Percentiles rank a stretch among this genome's conserved stretches.
Evolutionary conservation across 441 rosid species (phyloP).

Genomic region (Adansonia gregorii): DNA sequence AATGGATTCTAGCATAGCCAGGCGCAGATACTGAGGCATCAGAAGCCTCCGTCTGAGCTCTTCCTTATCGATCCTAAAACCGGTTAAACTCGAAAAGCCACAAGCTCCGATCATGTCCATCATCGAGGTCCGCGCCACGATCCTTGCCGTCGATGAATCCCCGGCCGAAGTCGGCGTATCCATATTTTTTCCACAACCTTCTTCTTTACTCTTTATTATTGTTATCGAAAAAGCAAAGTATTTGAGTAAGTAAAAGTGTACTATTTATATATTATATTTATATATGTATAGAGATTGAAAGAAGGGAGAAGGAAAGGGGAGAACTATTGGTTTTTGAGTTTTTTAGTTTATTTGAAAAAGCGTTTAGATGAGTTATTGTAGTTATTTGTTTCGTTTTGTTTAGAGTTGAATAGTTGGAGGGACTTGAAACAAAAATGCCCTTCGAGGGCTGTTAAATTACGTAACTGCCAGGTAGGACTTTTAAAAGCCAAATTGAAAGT

Average conservation of each 20-base stretch:
- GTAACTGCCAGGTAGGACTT: background rate
- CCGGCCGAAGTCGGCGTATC: slow-evolving; percentile 51
- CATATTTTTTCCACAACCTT: slow-evolving; percentile 29
- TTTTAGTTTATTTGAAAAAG: background rate
- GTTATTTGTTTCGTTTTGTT: too few species aligned
- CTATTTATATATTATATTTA: too few species aligned
- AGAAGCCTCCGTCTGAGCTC: slow-evolving; percentile 53
- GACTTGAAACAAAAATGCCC: background rate
- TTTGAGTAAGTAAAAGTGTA: background rate
- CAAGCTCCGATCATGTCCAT: slow-evolving; percentile 64
- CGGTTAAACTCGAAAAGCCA: slow-evolving; percentile 67
- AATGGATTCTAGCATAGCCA: slow-evolving; percentile 66
- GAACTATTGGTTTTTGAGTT: background rate
- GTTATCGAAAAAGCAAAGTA: background rate
- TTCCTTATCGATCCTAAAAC: slow-evolving; percentile 71
- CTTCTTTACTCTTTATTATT: background rate
- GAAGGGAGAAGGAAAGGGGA: background rate
- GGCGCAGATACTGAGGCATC: slow-evolving; percentile 76
- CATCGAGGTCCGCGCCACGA: slow-evolving; percentile 58
- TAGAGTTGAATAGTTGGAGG: background rate
- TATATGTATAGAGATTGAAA: background rate
- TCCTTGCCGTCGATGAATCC: slow-evolving; percentile 52
- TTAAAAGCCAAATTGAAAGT: background rate
- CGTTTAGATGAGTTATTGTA: background rate
- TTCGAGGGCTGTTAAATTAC: background rate